phyloP scores from a whole-genome alignment of 306 rosid genomes.

The Acacia acuminata region DNA sequence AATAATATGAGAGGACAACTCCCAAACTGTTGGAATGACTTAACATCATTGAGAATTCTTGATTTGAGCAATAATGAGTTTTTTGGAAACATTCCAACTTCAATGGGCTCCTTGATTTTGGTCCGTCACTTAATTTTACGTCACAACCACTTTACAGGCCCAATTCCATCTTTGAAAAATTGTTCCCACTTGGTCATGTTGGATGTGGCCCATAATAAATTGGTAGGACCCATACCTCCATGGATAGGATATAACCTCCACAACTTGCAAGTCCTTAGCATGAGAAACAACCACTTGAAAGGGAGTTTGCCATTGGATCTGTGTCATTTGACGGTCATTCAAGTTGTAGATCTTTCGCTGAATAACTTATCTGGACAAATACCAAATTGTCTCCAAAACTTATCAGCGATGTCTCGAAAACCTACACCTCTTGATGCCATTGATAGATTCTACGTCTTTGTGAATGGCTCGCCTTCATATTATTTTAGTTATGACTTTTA shows the following conservation, averaged over 20 bases:
- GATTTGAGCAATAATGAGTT: not conserved
- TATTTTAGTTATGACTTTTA: not conserved
- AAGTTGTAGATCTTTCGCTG: not conserved
- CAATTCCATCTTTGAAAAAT: not conserved
- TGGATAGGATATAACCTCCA: not conserved
- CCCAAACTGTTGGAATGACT: not conserved
- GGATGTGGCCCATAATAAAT: not conserved
- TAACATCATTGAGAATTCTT: not conserved
- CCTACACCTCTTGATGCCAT: not conserved
- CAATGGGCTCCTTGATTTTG: not conserved
- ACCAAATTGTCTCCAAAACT: not conserved
- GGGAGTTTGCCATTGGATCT: not conserved
- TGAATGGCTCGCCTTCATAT: accelerated
- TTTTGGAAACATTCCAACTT: not conserved
- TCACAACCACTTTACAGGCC: not conserved
- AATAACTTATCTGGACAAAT: not conserved
- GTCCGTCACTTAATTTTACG: not conserved
- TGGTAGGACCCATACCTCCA: not conserved
- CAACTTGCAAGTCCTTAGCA: not conserved
- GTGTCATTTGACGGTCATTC: not conserved
- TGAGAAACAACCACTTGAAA: not conserved
- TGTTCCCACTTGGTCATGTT: not conserved
- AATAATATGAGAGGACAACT: not conserved
- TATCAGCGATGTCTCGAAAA: not conserved
- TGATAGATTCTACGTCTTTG: not conserved